These are phyloP conservation scores for Talaromyces liani DNA, from an alignment of 495 filamentous ascomycete genomes.

Conservation along the genomic window DNA sequence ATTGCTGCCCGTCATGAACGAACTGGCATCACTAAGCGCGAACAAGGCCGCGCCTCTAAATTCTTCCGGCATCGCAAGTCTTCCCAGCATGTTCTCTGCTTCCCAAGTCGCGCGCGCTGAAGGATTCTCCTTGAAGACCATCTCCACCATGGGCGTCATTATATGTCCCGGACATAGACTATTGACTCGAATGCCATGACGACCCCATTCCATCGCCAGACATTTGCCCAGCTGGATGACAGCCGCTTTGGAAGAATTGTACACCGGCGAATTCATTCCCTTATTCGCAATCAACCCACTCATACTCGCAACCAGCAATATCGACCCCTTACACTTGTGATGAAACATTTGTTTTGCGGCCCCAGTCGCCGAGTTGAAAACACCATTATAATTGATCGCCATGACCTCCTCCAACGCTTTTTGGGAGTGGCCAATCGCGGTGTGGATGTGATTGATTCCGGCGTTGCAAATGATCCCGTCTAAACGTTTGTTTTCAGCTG, in stretches of 20 bases:
- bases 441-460: conserved; percentile 67
- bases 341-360: conserved; percentile 70
- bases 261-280: conserved; percentile 57
- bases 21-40: conserved; percentile 56
- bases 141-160: conserved; percentile 62
- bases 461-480: conserved; percentile 81
- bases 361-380: conserved; percentile 71
- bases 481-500: conserved; percentile 44
- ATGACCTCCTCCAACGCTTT: conserved; percentile 60
- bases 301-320: conserved; percentile 74
- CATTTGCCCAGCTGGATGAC: conserved; percentile 58
- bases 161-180: conserved; percentile 63
- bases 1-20: conserved; percentile 64
- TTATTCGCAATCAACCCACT: conserved; percentile 74
- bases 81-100: conserved; percentile 61
- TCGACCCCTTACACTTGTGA: conserved; percentile 50
- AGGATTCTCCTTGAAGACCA: conserved; percentile 59
- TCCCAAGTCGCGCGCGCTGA: conserved; percentile 54
- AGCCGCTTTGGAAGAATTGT: conserved; percentile 65
- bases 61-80: conserved; percentile 56
- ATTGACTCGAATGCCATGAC: conserved; percentile 61
- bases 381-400: conserved; percentile 67
- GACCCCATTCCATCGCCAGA: conserved; percentile 67
- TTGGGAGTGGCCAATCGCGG: conserved; percentile 60
- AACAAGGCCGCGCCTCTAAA: conserved; percentile 58